Conservation (phyloP, 108 stramenopile genomes). For the Parietichytrium sp. region DNA sequence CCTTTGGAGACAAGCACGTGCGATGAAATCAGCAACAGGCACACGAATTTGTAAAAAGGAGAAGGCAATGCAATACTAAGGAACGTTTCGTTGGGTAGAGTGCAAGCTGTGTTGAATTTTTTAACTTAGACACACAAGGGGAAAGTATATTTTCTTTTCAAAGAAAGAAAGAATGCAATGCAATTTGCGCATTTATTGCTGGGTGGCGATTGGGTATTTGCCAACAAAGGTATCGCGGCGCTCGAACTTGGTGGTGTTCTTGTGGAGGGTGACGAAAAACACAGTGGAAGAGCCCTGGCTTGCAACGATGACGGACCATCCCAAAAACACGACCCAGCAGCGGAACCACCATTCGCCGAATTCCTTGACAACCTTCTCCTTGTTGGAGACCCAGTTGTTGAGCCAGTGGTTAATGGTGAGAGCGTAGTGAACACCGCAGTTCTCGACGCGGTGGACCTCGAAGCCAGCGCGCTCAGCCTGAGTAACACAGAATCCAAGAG, state of each 20-base stretch:
- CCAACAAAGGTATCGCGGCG: slow-evolving; percentile 38
- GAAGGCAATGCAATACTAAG: too few species aligned
- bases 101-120: too few species aligned
- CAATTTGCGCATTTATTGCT: slow-evolving; percentile 4
- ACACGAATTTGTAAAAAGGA: too few species aligned
- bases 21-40: too few species aligned
- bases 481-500: slow-evolving; percentile 7
- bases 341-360: slow-evolving; percentile 35
- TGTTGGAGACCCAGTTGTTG: slow-evolving; percentile 45
- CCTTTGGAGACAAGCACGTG: too few species aligned
- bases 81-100: too few species aligned
- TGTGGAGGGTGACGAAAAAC: not conserved
- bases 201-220: slow-evolving; percentile 14
- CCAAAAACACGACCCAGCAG: slow-evolving; percentile 25
- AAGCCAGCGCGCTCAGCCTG: slow-evolving; percentile 46
- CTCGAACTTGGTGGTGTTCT: slow-evolving; percentile 35
- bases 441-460: slow-evolving; percentile 46
- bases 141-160: too few species aligned
- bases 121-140: too few species aligned
- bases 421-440: slow-evolving; percentile 42
- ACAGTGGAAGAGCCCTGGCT: slow-evolving; percentile 8
- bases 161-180: too few species aligned
- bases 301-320: not conserved
- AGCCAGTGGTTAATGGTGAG: slow-evolving; percentile 46
- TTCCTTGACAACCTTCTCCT: not conserved